A percentile compares a stretch with the other conserved stretches of the same genome.
phyloP scores from a whole-genome alignment of 345 rosid species.

The Salix udensis region DNA sequence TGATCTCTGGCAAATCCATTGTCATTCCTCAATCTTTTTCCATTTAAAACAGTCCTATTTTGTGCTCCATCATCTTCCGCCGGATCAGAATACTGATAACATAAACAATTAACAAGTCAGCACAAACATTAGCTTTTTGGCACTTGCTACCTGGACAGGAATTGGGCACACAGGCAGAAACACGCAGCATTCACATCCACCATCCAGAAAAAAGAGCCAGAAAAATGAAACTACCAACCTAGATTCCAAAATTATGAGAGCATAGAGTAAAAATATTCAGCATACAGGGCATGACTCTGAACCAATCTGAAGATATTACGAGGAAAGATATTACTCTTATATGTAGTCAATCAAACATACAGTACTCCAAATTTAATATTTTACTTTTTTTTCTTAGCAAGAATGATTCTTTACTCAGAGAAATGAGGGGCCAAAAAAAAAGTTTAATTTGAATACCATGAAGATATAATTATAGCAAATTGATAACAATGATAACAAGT shows the following conservation, averaged over 20 bases:
- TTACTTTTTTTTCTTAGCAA: no score
- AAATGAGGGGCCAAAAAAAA: no score
- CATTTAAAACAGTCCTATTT: constrained; percentile 1
- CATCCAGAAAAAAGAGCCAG: not conserved
- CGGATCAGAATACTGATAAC: constrained; percentile 24
- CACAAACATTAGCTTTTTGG: not conserved
- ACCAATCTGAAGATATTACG: no score
- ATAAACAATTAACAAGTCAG: not conserved
- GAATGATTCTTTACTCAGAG: no score
- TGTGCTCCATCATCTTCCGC: constrained; percentile 4
- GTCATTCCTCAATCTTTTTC: constrained; percentile 36
- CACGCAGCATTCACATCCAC: not conserved
- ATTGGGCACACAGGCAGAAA: not conserved
- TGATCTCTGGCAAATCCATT: constrained; percentile 9
- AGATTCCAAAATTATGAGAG: no score
- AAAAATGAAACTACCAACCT: not conserved
- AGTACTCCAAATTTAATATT: no score
- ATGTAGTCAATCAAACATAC: no score
- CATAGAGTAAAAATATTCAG: no score
- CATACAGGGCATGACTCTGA: no score
- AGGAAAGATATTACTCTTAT: no score
- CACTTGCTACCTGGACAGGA: not conserved
- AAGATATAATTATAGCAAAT: not conserved
- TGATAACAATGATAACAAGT: not conserved
- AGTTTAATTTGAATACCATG: no score